phyloP scores from a whole-genome alignment of 169 alveolate species.

The Fabrea salina region DNA sequence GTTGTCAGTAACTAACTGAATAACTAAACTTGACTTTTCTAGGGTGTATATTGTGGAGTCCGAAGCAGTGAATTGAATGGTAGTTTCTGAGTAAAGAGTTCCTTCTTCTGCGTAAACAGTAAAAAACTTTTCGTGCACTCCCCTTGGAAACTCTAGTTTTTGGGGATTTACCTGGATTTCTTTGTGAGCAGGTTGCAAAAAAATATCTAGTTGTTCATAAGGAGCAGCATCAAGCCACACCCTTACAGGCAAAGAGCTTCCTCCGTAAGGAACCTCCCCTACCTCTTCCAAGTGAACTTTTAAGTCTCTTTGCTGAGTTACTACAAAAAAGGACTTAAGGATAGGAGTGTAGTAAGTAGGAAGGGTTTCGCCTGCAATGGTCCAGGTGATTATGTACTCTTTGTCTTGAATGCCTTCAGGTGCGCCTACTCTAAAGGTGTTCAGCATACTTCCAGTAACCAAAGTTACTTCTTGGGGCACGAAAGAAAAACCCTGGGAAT shows the following conservation, averaged over 20 bases:
- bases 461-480: not conserved
- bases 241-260: slow-evolving; percentile 23
- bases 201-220: not conserved
- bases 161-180: not conserved
- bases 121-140: not conserved
- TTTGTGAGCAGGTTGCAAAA: not conserved
- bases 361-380: slow-evolving; percentile 5
- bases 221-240: not conserved
- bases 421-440: slow-evolving; percentile 13
- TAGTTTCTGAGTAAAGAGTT: not conserved
- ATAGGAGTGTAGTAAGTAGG: slow-evolving; percentile 34
- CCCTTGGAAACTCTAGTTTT: not conserved
- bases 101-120: not conserved
- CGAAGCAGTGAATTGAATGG: not conserved
- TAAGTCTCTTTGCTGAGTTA: not conserved
- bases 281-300: not conserved
- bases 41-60: not conserved
- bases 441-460: not conserved
- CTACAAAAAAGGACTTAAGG: not conserved
- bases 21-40: not conserved
- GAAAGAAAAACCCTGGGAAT: slow-evolving; percentile 5
- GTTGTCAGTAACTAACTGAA: not conserved
- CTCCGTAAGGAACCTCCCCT: slow-evolving; percentile 19
- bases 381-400: slow-evolving; percentile 11
- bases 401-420: not conserved